Evolutionary conservation across 2,329 filamentous ascomycete species (phyloP).

Genomic region (Fusarium sublunatum): DNA sequence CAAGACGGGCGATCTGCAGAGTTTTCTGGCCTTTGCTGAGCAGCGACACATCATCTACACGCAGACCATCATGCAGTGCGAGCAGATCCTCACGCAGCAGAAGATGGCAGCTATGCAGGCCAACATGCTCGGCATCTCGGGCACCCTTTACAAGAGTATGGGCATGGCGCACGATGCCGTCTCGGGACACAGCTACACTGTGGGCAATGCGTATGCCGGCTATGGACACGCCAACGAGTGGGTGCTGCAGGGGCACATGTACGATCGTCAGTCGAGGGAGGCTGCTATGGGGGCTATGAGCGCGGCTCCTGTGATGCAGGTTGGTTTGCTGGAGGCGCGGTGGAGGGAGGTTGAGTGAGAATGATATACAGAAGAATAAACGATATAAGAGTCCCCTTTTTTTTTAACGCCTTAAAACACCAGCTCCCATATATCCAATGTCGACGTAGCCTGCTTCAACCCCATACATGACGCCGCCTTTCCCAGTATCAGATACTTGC

Average conservation of each 20-base stretch:
- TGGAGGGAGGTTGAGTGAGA: constrained; percentile 52
- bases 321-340: constrained; percentile 48
- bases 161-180: constrained; percentile 33
- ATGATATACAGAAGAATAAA: neutral
- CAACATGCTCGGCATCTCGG: constrained; percentile 42
- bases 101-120: constrained; percentile 44
- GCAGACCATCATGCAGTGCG: constrained; percentile 46
- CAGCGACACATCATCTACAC: constrained; percentile 47
- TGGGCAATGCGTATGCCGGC: constrained; percentile 48
- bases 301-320: constrained; percentile 25
- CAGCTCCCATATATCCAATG: constrained; percentile 47
- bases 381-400: neutral
- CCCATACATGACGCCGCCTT: constrained; percentile 44
- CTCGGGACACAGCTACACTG: constrained; percentile 41
- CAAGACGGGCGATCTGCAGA: constrained; percentile 33
- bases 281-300: constrained; percentile 19
- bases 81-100: constrained; percentile 45
- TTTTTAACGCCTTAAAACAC: constrained; percentile 40
- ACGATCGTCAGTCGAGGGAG: constrained; percentile 47
- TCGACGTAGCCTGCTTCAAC: constrained; percentile 40
- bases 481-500: constrained; percentile 47
- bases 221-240: constrained; percentile 49
- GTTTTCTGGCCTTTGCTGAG: constrained; percentile 44
- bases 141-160: constrained; percentile 42
- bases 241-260: constrained; percentile 46